Percentiles rank a stretch among this genome's conserved stretches.
phyloP scores from a whole-genome alignment of 305 asterid species.

The Ilex paraguariensis region DNA sequence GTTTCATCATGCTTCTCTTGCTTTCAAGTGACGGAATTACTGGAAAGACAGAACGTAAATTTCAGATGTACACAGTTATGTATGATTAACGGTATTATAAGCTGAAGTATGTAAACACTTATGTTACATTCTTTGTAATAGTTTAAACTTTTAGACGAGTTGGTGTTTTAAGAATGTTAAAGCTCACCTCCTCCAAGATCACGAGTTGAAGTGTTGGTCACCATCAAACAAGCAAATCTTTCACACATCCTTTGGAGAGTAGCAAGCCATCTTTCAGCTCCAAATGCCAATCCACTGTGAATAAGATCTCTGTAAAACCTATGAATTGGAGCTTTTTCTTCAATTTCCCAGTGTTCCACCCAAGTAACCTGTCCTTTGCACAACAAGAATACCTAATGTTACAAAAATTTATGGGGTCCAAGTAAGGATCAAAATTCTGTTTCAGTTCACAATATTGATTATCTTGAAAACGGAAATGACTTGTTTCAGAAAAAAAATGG shows the following conservation, averaged over 20 bases:
- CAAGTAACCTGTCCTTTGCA: conserved; percentile 60
- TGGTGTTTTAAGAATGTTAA: neutral
- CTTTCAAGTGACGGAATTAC: conserved; percentile 80
- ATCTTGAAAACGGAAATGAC: too few species aligned
- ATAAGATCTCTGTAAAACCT: conserved; percentile 71
- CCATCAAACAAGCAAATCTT: conserved; percentile 59
- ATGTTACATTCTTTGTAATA: too few species aligned
- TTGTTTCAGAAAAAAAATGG: too few species aligned
- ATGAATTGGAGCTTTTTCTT: conserved; percentile 59
- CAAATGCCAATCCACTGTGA: conserved; percentile 74
- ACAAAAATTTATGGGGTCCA: neutral
- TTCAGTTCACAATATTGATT: too few species aligned
- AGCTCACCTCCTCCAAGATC: conserved; percentile 59
- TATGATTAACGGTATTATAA: too few species aligned
- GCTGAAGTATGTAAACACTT: too few species aligned
- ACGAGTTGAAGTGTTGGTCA: conserved; percentile 45
- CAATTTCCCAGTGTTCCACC: conserved; percentile 92
- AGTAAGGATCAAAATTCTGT: too few species aligned
- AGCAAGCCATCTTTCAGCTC: conserved; percentile 90
- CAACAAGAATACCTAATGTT: neutral
- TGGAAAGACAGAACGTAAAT: conserved; percentile 5
- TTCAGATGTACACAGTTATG: too few species aligned
- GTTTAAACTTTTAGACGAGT: too few species aligned
- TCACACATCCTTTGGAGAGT: conserved; percentile 75
- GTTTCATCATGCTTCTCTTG: conserved; percentile 89